Percentiles rank a stretch among this genome's conserved stretches.
phyloP scores from a whole-genome alignment of 164 flowering plant species.

The Saururus chinensis region DNA sequence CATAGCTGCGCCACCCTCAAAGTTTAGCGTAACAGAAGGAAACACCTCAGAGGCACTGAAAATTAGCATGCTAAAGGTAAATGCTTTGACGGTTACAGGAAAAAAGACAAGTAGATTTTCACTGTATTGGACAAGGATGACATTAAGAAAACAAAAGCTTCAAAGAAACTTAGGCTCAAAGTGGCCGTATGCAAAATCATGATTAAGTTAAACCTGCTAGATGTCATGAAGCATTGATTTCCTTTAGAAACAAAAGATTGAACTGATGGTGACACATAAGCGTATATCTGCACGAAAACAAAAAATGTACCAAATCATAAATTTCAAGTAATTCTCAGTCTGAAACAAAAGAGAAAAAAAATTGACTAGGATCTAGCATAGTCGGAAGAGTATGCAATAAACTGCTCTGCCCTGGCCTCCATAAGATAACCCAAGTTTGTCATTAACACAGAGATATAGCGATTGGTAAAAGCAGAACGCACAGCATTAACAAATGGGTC shows the following conservation, averaged over 20 bases:
- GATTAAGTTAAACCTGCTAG: constrained; percentile 37
- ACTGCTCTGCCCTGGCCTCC: no score
- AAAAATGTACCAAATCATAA: background rate
- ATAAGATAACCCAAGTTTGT: no score
- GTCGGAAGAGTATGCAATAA: no score
- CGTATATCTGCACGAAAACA: constrained; percentile 39
- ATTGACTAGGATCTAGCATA: no score
- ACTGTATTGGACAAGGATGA: no score
- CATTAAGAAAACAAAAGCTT: no score
- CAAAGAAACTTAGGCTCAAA: no score
- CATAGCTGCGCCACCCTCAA: constrained; percentile 79
- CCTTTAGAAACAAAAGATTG: constrained; percentile 44
- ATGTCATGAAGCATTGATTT: constrained; percentile 47
- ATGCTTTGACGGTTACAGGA: background rate
- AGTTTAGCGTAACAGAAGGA: constrained; percentile 69
- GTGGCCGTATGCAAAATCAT: background rate
- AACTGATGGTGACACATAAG: constrained; percentile 38
- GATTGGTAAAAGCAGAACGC: background rate
- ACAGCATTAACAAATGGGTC: constrained; percentile 50
- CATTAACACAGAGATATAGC: no score
- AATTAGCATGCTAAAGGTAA: background rate
- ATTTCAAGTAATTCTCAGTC: no score
- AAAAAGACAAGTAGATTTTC: no score
- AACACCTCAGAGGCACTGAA: constrained; percentile 51
- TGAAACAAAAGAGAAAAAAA: no score